Percentiles rank a stretch among this genome's conserved stretches.
Conservation (phyloP, 1,139 yeast species). For the Taphrina sp. region DNA sequence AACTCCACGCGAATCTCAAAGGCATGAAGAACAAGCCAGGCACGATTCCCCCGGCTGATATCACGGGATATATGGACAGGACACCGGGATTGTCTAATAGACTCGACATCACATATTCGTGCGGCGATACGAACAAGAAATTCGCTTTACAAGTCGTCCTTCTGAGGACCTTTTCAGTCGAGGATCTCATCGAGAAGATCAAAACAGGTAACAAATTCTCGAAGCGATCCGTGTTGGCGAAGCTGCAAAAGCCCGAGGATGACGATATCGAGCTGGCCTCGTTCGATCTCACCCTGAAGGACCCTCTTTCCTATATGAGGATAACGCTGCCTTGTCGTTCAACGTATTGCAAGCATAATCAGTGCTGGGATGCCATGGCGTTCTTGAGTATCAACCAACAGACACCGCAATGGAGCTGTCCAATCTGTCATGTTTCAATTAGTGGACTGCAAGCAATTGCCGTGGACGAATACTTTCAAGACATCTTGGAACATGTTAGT, state of each 20-base stretch:
- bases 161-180: slow-evolving; percentile 39
- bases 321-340: slow-evolving; percentile 47
- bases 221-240: slow-evolving; percentile 39
- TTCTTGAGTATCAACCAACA: slow-evolving; percentile 47
- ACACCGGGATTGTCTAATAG: slow-evolving; percentile 36
- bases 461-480: slow-evolving; percentile 45
- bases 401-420: slow-evolving; percentile 50
- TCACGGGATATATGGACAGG: slow-evolving; percentile 40
- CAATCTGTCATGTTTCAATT: slow-evolving; percentile 45
- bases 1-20: slow-evolving; percentile 41
- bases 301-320: slow-evolving; percentile 46
- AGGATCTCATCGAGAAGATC: slow-evolving; percentile 41
- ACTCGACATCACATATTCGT: slow-evolving; percentile 39
- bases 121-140: slow-evolving; percentile 36
- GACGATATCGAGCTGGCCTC: slow-evolving; percentile 47
- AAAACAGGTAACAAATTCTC: slow-evolving; percentile 42
- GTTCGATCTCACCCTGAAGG: slow-evolving; percentile 45
- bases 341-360: slow-evolving; percentile 46
- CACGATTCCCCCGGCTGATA: slow-evolving; percentile 47
- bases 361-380: slow-evolving; percentile 48
- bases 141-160: slow-evolving; percentile 42
- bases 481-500: slow-evolving; percentile 42
- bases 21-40: slow-evolving; percentile 48
- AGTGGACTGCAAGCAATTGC: slow-evolving; percentile 43
- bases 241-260: slow-evolving; percentile 42